Percentiles rank a stretch among this genome's conserved stretches.
Conservation (phyloP, 495 filamentous ascomycete species). For the Aspergillus taichungensis region DNA sequence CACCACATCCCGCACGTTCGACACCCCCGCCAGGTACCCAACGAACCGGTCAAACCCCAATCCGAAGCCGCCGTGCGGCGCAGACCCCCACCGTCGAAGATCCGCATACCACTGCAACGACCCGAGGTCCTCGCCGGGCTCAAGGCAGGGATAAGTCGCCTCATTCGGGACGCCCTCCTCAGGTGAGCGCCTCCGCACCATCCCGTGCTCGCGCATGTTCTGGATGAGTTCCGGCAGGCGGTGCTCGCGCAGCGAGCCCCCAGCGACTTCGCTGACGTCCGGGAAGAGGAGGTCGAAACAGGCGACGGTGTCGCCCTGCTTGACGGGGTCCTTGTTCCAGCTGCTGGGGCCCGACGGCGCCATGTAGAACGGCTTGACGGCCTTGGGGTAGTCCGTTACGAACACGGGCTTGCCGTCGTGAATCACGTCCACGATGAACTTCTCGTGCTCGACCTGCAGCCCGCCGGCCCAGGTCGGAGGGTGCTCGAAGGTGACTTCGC, state of each 20-base stretch:
- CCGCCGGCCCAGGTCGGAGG: slow-evolving; percentile 62
- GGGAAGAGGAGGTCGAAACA: slow-evolving; percentile 95
- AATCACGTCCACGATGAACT: slow-evolving; percentile 66
- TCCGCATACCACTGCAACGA: slow-evolving; percentile 89
- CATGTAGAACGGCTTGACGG: slow-evolving; percentile 97
- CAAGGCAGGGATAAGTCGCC: slow-evolving; percentile 28
- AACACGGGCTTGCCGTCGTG: slow-evolving; percentile 71
- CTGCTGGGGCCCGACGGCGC: slow-evolving; percentile 40
- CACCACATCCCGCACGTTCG: slow-evolving; percentile 78
- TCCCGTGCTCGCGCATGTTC: slow-evolving; percentile 61
- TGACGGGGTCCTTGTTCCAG: background rate
- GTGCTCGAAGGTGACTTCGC: slow-evolving; percentile 51
- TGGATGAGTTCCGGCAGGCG: slow-evolving; percentile 58
- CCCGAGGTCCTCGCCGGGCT: slow-evolving; percentile 38
- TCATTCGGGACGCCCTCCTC: slow-evolving; percentile 9
- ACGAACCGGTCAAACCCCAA: slow-evolving; percentile 87
- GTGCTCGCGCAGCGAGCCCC: slow-evolving; percentile 91
- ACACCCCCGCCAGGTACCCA: slow-evolving; percentile 74
- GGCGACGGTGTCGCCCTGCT: slow-evolving; percentile 54
- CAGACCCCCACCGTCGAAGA: slow-evolving; percentile 82
- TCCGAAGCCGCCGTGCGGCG: slow-evolving; percentile 95
- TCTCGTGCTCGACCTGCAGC: slow-evolving; percentile 88
- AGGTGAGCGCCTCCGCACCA: slow-evolving; percentile 26
- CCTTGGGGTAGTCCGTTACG: slow-evolving; percentile 81
- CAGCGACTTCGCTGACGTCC: slow-evolving; percentile 79